These are phyloP conservation scores for Pelargonium australe DNA, from an alignment of 441 rosid genomes.

Conservation along the genomic window DNA sequence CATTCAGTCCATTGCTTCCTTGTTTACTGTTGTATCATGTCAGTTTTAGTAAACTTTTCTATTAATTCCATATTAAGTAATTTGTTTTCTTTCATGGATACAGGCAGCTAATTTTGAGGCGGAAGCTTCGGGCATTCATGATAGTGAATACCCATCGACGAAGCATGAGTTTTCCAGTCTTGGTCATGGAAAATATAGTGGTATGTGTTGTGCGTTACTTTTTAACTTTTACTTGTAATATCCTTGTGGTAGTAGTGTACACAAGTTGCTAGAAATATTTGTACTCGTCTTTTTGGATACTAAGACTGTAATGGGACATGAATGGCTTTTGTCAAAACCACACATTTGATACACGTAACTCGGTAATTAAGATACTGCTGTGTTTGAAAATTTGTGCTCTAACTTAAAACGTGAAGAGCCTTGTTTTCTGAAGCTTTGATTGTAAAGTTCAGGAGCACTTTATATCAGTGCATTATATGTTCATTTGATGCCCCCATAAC, in stretches of 20 bases:
- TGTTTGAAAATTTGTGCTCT: not conserved
- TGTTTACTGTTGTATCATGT: not conserved
- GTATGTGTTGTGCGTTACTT: constrained; percentile 30
- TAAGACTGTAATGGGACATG: not conserved
- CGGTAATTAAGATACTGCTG: not conserved
- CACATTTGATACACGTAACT: not conserved
- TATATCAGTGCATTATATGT: not conserved
- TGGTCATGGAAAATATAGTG: constrained; percentile 25
- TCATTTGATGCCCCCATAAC: not conserved
- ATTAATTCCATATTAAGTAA: not conserved
- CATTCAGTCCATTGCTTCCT: not conserved
- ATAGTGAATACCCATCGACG: not conserved
- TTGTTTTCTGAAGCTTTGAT: not conserved
- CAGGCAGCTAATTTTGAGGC: not conserved
- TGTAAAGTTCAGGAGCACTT: not conserved
- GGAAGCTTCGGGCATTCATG: constrained; percentile 1
- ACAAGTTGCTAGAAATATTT: not conserved
- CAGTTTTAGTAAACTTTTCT: not conserved
- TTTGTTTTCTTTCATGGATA: not conserved
- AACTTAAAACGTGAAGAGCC: not conserved
- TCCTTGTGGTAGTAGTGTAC: not conserved
- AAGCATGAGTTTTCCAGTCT: not conserved
- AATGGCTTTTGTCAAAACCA: not conserved
- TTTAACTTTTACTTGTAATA: not conserved
- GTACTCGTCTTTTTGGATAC: not conserved